Evolutionary conservation across 2,329 filamentous ascomycete species (phyloP), one percentile per base, ranked within the genome.

Genomic region (Coniochaeta pulveracea): DNA sequence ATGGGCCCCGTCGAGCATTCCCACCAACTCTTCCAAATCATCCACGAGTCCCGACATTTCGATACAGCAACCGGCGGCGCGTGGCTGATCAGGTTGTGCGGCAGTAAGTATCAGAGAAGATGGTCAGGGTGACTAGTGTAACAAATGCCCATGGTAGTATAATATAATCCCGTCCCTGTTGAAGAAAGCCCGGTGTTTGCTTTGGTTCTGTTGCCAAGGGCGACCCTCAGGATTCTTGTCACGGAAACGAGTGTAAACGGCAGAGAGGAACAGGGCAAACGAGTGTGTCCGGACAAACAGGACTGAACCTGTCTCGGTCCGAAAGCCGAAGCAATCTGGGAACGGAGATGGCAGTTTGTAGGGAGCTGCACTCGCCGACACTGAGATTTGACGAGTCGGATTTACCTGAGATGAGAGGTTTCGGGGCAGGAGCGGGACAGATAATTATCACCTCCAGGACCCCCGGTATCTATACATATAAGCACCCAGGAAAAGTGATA

Each of bases 351-450:
- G n/a, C n/a, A 12, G 27, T 19, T 26, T 28, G 11, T 19, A 23
- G 24, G 24, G 24, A 31, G 16, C 9, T 19, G 30, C 30, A 27
- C 25, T 26, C 28, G 28, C 18, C 32, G 15, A 26, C 22, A 33
- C 16, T 37, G 31, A 37, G 11, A 35, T 35, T 8, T 19, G 26
- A 39, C 24, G 38, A 19, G 22, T 37, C 32, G 34, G 28, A 37
- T 34, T 24, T 21, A 15, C 16, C 30, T 19, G 23, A 8, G 24
- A 24, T 12, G 19, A n/a, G 19, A 11, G 3, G 19, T 31, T 31
- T 26, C 26, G 17, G 25, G n/a, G 11, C 16, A 28, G 18, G 26
- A 18, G 11, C n/a, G n/a, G n/a, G 17, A 30, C 11, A 19, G 16
- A 19, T n/a, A n/a, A n/a, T 19, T 19, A 19, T n/a, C 18, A n/a